Base-by-base conservation (phyloP, 2,329 filamentous ascomycete species). In the Microdochium bolleyi region DNA sequence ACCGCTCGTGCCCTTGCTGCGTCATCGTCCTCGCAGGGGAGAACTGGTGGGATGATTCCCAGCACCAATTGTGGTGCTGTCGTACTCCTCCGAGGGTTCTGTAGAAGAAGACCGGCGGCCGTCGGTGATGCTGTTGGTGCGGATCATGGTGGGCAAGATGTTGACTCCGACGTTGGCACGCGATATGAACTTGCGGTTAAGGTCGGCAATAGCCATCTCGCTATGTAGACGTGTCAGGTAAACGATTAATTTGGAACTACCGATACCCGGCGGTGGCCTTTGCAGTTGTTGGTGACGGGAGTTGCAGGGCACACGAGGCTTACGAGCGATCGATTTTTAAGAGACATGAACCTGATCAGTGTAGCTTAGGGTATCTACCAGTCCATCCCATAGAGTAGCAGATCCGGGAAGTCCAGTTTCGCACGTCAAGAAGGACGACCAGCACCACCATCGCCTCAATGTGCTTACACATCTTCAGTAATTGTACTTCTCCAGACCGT, bases 401-500 rank as follows among this genome's bases (percentile, higher is more conserved):
- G 52, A 21, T 25, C 50, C 16, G 4, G 9, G 22, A 48, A 5
- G 4, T 41, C 22, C 10, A 1, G 27, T 9, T 10, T 57, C 68
- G 57, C 56, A 72, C 67, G 55, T 80, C 77, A 73, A 80, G 76
- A 2, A 69, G 60, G 5, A 80, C 64, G 0, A 77, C 79, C 0
- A 80, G 46, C 3, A 71, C 30, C 60, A 80, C 76, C 16, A 80
- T 70, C 44, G 69, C 69, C 24, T 73, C 70, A 51, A 79, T 80
- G 64, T 78, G 79, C 8, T 64, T 64, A 3, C 78, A 70, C 0
- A 80, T n/a, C n/a, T n/a, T n/a, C n/a, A 68, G 3, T 71, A 70
- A 54, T 72, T 68, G 60, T 80, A 80, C 55, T 80, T 80, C 8
- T 69, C 70, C 3, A 79, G 63, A 1, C 73, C 74, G 32, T 78